These are phyloP conservation scores for Ophiostoma angusticollis DNA, from an alignment of 2,329 filamentous ascomycete genomes.

Conservation along the genomic window DNA sequence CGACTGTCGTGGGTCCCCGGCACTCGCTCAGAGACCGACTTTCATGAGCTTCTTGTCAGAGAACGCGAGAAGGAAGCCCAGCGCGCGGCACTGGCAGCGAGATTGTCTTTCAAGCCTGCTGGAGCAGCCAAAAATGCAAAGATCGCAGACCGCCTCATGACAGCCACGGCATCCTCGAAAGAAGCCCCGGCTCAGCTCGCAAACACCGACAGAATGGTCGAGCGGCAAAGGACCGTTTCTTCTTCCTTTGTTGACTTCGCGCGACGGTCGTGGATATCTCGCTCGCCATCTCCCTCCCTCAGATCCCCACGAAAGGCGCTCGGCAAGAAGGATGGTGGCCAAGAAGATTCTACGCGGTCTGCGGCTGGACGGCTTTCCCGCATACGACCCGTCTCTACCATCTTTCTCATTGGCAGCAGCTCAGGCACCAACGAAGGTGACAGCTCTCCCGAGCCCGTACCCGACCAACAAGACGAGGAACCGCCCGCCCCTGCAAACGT, in stretches of 20 bases:
- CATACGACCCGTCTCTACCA: conserved; percentile 5
- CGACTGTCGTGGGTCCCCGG: conserved; percentile 40
- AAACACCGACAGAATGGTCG: conserved; percentile 10
- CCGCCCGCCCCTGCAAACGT: too few relatives aligned
- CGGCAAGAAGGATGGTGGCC: conserved; percentile 9
- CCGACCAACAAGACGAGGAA: too few relatives aligned
- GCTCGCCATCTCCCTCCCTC: conserved; percentile 37
- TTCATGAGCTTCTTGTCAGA: conserved; percentile 20
- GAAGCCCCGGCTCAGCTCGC: not conserved
- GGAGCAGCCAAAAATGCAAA: conserved; percentile 6
- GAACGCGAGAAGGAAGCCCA: conserved; percentile 9
- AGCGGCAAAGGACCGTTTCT: conserved; percentile 24
- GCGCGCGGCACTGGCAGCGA: not conserved
- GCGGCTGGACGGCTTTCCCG: conserved; percentile 6
- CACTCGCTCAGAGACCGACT: conserved; percentile 29
- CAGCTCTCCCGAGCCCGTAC: conserved; percentile 14
- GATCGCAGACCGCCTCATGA: not conserved
- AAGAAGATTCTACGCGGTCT: conserved; percentile 5
- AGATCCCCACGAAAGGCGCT: not conserved
- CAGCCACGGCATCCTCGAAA: conserved; percentile 3
- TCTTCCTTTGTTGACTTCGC: conserved; percentile 38
- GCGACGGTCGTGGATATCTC: conserved; percentile 37
- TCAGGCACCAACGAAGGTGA: conserved; percentile 3
- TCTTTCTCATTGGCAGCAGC: not conserved
- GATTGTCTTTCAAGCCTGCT: not conserved